phyloP scores from a whole-genome alignment of 306 rosid genomes.

The Vigna hirtella region DNA sequence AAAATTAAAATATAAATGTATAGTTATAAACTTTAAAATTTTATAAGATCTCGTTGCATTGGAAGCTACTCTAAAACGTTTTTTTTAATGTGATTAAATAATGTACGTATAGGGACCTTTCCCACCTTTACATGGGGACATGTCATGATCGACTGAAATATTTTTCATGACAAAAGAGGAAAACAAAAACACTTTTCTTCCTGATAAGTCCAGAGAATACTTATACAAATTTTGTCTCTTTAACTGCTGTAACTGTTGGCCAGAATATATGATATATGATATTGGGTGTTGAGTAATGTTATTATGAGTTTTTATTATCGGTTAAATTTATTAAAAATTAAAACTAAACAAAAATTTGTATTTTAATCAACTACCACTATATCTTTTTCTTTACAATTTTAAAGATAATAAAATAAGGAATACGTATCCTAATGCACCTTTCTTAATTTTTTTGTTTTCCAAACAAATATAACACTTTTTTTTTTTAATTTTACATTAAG shows the following conservation, averaged over 20 bases:
- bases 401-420: neutral
- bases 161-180: neutral
- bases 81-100: neutral
- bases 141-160: constrained; percentile 29
- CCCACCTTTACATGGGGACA: constrained; percentile 23
- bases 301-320: neutral
- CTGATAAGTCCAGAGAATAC: constrained; percentile 30
- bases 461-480: too few relatives aligned
- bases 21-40: too few relatives aligned
- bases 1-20: too few relatives aligned
- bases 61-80: too few relatives aligned
- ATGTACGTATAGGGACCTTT: constrained; percentile 17
- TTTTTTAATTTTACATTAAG: too few relatives aligned
- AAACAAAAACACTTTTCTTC: neutral
- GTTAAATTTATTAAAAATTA: neutral
- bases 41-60: too few relatives aligned
- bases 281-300: neutral
- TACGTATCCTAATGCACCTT: too few relatives aligned
- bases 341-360: neutral
- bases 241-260: constrained; percentile 10
- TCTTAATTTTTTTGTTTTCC: neutral
- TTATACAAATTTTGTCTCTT: constrained; percentile 37
- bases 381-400: neutral
- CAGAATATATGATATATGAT: constrained; percentile 10
- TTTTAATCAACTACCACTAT: neutral